These are phyloP conservation scores for Tuber calosporum DNA, from an alignment of 495 filamentous ascomycete genomes.

Conservation along the genomic window DNA sequence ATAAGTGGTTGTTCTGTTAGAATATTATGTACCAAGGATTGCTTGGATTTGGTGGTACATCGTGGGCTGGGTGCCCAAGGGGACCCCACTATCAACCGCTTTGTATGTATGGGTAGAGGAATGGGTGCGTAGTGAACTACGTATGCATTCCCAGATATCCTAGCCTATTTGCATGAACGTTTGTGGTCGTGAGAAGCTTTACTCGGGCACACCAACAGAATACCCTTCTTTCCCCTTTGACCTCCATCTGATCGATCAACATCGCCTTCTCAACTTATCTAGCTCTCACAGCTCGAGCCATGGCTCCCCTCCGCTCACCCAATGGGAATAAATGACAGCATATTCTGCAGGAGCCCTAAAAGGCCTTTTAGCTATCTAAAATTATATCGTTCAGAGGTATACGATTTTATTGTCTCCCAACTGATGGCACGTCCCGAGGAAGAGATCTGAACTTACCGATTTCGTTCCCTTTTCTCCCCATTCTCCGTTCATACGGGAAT, in stretches of 20 bases:
- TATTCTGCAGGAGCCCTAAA: neutral
- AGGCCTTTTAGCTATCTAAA: neutral
- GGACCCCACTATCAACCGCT: neutral
- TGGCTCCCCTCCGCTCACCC: neutral
- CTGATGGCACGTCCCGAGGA: neutral
- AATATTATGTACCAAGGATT: neutral
- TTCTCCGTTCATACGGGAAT: neutral
- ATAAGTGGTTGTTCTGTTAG: neutral
- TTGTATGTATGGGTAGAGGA: neutral
- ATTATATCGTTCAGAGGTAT: neutral
- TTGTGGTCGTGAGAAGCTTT: neutral
- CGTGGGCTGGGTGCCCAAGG: neutral
- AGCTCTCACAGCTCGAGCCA: neutral
- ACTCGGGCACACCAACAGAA: neutral
- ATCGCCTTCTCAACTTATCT: neutral
- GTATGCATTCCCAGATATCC: neutral
- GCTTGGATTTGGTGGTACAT: neutral
- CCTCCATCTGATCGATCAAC: neutral
- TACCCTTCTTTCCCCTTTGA: neutral
- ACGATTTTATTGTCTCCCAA: neutral
- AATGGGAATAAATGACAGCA: neutral
- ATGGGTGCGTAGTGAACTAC: neutral
- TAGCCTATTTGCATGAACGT: neutral
- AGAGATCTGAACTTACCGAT: neutral
- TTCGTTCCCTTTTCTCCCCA: neutral